Evolutionary conservation across 2,329 filamentous ascomycete genomes (phyloP), one percentile per base, ranked within the genome.

Genomic region (Diaporthe vaccinii): DNA sequence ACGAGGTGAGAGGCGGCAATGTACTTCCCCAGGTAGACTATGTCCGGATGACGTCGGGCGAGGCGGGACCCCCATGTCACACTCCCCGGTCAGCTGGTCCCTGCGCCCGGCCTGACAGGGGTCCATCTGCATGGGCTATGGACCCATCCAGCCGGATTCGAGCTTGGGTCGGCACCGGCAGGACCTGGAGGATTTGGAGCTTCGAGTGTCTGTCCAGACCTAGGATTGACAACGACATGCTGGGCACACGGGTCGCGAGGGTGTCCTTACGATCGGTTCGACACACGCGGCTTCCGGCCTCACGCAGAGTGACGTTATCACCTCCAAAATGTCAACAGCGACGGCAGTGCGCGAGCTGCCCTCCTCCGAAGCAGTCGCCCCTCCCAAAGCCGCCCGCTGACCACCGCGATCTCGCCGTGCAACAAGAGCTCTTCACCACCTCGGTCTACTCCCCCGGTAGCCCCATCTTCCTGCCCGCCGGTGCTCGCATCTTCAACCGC

Each of bases 381-480:
- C 78, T 80, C 34, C 79, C 80, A 62, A 81, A 78, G 69, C 78
- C 77, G 28, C 79, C 79, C 51, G 83, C 76, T 75, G 91, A 93
- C 78, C 91, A 93, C 81, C 88, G 91, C 78, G 86, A 89, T 78
- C 86, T 93, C 75, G 91, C 88, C 65, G 79, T 89, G 69, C 87
- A 91, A 75, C 94, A 97, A 79, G 91, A 94, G 79, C 90, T 98
- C 53, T 97, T 97, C 83, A 94, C 91, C 51, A 94, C 91, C 20
- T 95, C 94, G 1, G 83, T 89, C 51, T 96, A 95, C 83, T 97
- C 94, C 80, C 95, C 95, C 3, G 95, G 95, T 1, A 97, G 95
- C 22, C 95, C 95, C 4, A 91, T 98, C 15, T 95, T 98, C 80
- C 89, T 96, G 8, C 95, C 95, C 31, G 93, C 95, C 81, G 95